Evolutionary conservation across 1,284 basidiomycete genomes (phyloP), one percentile per base, ranked within the genome.

Genomic region (Malassezia restricta): DNA sequence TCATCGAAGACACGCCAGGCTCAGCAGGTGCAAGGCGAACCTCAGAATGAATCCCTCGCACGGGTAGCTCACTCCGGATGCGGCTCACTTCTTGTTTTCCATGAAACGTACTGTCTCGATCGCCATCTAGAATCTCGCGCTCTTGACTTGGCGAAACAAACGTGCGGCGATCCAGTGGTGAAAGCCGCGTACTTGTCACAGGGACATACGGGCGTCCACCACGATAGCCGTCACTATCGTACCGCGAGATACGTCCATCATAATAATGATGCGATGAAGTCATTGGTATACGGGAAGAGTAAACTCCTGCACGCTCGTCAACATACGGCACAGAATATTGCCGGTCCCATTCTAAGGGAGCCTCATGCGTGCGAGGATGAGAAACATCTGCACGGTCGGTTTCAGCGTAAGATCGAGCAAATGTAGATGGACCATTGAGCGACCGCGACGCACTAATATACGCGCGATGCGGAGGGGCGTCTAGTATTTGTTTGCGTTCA

Each of bases 301-400:
- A 47, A 3, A 24, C 6, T 8, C 9, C 20, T 8, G 29, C n/a
- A 14, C 31, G 24, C n/a, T 40, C 46, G 28, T 40, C 38, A 40
- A 14, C 35, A 15, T 47, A 40, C 6, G 46, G 39, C 41, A 29
- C 9, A 20, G 41, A n/a, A 33, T 43, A 51, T 8, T 49, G 40
- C 1, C 51, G 46, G 17, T 49, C 51, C 51, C 51, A 54, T 27
- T 54, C 51, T 17, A 35, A 33, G 3, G 51, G 41, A 6, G 46
- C 35, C 1, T n/a, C 9, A 17, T 39, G 38, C 4, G 6, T 24
- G 4, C 35, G 33, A 39, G 39, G 17, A 24, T 32, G 33, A 40
- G 9, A 6, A 8, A 24, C 20, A 15, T 9, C 9, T 15, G 39
- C 39, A 3, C 33, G 33, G 11, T 11, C 33, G 33, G 11, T 12